Base-by-base conservation (phyloP, 768 basidiomycete genomes). In the Suillus subalutaceus region DNA sequence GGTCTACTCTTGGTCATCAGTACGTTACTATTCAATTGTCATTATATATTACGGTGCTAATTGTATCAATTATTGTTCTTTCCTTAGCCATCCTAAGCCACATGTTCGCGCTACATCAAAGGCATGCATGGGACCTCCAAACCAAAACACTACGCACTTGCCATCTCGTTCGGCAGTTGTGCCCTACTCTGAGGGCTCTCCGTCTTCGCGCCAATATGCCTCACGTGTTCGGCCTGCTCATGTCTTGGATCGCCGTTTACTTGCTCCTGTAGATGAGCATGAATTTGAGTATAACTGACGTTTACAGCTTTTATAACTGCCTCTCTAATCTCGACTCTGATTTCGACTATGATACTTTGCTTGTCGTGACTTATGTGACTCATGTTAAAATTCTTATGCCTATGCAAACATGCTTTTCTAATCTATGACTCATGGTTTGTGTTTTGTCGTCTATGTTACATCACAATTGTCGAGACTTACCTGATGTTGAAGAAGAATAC, bases 121-220 rank as follows among this genome's bases (percentile, higher is more conserved):
- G n/a, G n/a, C 44, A 46, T 46, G 10, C 55, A 37, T 37, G 55
- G 53, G 53, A 56, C 55, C 35, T 56, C 55, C 10, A 6, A 56
- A 56, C 55, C 55, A 56, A n/a, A 56, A 56, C 20, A 37, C 55
- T 56, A 56, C 2, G 20, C 32, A n/a, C 32, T 56, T 56, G 12
- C 20, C 55, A 56, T 56, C 35, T 56, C 20, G 1, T 56, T 56
- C 12, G 32, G 2, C 55, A 35, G 9, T 26, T 3, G 15, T 37
- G 55, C 55, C 55, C 9, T 56, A 56, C 35, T 37, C 55, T 56
- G 55, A 56, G 20, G 55, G 55, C 55, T 56, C 55, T 56, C 55
- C 20, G 7, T 35, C 55, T 35, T n/a, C 12, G 20, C 20, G 2
- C 55, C 55, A 56, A 56, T 56, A 56, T 56, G 18, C 2, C 55